phyloP scores from a whole-genome alignment of 331 rosid species.

The Spiraea crenata region DNA sequence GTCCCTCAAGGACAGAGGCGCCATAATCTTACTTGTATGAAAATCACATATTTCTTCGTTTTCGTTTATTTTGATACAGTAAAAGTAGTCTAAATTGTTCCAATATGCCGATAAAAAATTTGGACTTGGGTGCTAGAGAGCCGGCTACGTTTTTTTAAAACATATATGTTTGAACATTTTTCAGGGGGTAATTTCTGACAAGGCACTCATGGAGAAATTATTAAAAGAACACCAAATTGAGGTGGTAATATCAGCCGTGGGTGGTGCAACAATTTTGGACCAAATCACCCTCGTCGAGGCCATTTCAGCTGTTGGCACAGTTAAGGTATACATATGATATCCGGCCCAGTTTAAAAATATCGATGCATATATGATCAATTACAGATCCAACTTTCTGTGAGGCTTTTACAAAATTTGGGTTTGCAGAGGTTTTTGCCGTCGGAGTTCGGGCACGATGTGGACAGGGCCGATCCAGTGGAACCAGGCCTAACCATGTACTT shows the following conservation, averaged over 20 bases:
- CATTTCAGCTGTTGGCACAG: constrained; percentile 45
- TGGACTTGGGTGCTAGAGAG: background rate
- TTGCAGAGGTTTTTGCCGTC: constrained; percentile 75
- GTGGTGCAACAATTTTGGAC: constrained; percentile 45
- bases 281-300: constrained; percentile 67
- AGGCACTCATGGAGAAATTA: constrained; percentile 44
- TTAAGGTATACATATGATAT: constrained; percentile 41
- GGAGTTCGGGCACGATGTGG: constrained; percentile 88
- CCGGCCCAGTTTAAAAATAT: no score
- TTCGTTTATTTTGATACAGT: no score
- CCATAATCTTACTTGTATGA: constrained; percentile 46
- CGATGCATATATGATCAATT: no score
- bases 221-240: constrained; percentile 59
- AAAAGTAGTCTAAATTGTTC: no score
- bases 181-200: constrained; percentile 55
- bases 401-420: background rate
- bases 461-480: constrained; percentile 76
- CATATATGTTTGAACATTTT: background rate
- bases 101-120: no score
- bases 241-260: constrained; percentile 56
- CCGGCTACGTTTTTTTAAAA: background rate
- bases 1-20: constrained; percentile 61
- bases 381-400: no score
- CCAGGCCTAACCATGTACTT: constrained; percentile 67
- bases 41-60: no score